Base-by-base conservation (phyloP, 23 red algal species). In the Gracilaria vermiculophylla region DNA sequence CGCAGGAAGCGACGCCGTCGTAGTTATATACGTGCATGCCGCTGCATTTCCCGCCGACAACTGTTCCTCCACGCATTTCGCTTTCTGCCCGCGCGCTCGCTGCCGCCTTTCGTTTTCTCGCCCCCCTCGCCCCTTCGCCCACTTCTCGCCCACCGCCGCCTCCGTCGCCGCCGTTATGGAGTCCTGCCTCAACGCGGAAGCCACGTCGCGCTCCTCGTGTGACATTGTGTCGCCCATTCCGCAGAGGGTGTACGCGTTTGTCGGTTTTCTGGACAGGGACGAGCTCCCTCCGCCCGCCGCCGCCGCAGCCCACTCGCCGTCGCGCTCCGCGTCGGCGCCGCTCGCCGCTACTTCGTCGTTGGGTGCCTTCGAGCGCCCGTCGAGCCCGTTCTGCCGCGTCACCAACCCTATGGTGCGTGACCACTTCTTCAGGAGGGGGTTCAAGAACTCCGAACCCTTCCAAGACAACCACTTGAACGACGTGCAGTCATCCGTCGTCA, bases 341-440 rank as follows among this genome's bases (percentile, higher is more conserved):
- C 48, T 56, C 14, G 24, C 73, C 31, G 44, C 76, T 31, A 24
- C 50, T 11, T 79, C 53, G 50, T 39, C 49, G 29, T 35, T 55
- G 45, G 39, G 29, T 12, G 31, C 76, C 34, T 49, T 79, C 20
- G 76, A 79, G 49, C 76, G 76, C 1, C 45, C 76, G 19, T 79
- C 76, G 19, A 79, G 76, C 49, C 76, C 76, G 53, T 60, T 79
- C 49, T 33, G 50, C 53, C 76, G 76, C 21, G 76, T 79, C 2
- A 60, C 76, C 35, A 79, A 79, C 53, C 76, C 76, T 15, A 79
- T 79, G 76, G 76, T 79, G 10, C 76, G 76, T 35, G 76, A 79
- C 48, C 33, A 79, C 48, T 60, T 57, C 34, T 79, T 79, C 76
- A 42, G 20, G 67, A 73, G 67, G 37, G 47, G 67, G 67, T 73